Base-by-base conservation (phyloP, 371 early-diverging fungal genomes). In the Phascolomyces articulosus region DNA sequence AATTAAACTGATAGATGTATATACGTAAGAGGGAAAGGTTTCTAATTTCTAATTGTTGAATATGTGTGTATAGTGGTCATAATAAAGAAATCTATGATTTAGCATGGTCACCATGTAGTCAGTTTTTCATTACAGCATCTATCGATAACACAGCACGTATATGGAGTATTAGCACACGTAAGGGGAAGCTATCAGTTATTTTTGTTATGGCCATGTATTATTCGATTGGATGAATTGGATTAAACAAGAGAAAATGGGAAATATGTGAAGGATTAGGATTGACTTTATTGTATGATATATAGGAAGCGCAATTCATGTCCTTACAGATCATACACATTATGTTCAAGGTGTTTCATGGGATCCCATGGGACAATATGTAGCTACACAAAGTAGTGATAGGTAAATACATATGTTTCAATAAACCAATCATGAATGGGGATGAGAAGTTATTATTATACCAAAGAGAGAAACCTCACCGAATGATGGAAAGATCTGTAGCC, bases 281-380 rank as follows among this genome's bases (percentile, higher is more conserved):
- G 31, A 6, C 3, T 2, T 13, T 44, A 44, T 44, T 13, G 1
- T 44, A 44, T 44, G 8, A 23, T 34, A 15, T 58, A 44, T 77
- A 90, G 95, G 87, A 58, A 85, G 83, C 53, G 91, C 93, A 63
- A 75, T 96, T 38, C 91, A 91, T 61, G 89, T 91, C 6, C 78
- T 96, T 56, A 79, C 89, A 2, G 96, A 95, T 60, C 97, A 98
- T 70, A 78, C 83, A 23, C 96, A 97, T 67, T 96, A 94, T 72
- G 96, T 98, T 11, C 97, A 97, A 79, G 98, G 98, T 29, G 95
- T 97, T 1, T 86, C 92, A 8, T 98, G 97, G 97, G 98, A 97
- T 75, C 97, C 98, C 1, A 72, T 92, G n/a, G 91, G 90, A 15
- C 79, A 91, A 71, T 96, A 83, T 68, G 72, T 97, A 7, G 95